Evolutionary conservation across 2,329 filamentous ascomycete genomes (phyloP), one percentile per base, ranked within the genome.

Genomic region (Akanthomyces uredinophilus): DNA sequence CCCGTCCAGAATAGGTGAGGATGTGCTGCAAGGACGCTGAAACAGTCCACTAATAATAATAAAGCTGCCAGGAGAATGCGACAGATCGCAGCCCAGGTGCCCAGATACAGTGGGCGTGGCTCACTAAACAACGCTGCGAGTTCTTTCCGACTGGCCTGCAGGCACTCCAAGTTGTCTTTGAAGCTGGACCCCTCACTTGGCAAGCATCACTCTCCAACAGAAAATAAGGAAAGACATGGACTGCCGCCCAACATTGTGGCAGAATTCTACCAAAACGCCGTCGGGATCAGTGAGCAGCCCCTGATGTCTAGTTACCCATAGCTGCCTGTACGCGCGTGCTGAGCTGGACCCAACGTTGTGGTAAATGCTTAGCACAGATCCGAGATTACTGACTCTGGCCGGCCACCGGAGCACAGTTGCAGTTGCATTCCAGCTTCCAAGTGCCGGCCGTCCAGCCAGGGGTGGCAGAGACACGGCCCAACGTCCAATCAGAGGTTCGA

Each of bases 341-440:
- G 32, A n/a, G n/a, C 29, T 32, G 14, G 41, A 10, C 43, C 41
- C n/a, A 27, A n/a, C n/a, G 29, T 20, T 8, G 22, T 24, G 32
- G 46, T 32, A 5, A 35, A 8, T 10, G 7, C 4, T 8, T 5
- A 35, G 32, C 7, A 14, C 56, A 59, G 46, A 41, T 51, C 18
- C 46, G 35, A 51, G 44, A 59, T 49, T 16, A 20, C 56, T 51
- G 56, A 52, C 56, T 60, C 24, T 60, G 32, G 37, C 43, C 47
- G n/a, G 24, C 32, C 5, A 10, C 16, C 49, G 29, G 46, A 49
- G 46, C 22, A 47, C 32, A 50, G 44, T 32, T 29, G 35, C 32
- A 50, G 44, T 32, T 29, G 35, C 56, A 51, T 51, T 44, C 37
- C 56, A 44, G 18, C 20, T 58, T 47, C 16, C 44, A 60, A 52